phyloP scores from a whole-genome alignment of 306 rosid species.

The Cicer bijugum region DNA sequence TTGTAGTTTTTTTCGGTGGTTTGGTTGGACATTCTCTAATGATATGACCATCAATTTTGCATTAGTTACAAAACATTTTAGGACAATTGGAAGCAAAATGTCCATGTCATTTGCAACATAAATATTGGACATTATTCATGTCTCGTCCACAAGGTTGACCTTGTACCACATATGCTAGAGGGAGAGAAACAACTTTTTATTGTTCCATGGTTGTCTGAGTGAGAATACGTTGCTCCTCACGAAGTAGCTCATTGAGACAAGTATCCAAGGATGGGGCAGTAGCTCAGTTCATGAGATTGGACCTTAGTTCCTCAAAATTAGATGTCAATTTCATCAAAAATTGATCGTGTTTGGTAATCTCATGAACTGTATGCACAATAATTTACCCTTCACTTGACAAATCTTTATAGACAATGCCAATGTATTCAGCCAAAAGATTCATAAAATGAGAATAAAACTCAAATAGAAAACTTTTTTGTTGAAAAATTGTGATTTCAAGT shows the following conservation, averaged over 20 bases:
- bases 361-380: neutral
- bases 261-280: too few relatives aligned
- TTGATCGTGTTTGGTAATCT: neutral
- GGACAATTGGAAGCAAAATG: neutral
- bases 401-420: neutral
- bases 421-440: conserved; percentile 20
- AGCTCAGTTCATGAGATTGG: conserved; percentile 11
- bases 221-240: neutral
- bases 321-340: neutral
- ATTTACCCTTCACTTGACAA: neutral
- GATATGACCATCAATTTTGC: neutral
- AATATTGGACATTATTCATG: neutral
- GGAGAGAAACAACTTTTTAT: too few relatives aligned
- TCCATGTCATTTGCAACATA: neutral
- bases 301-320: neutral
- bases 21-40: neutral
- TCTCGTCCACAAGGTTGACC: neutral
- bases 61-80: neutral
- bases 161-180: neutral
- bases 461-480: neutral
- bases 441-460: conserved; percentile 4
- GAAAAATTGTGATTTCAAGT: neutral
- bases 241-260: too few relatives aligned
- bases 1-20: neutral
- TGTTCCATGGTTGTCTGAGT: too few relatives aligned